phyloP scores from a whole-genome alignment of 2,329 filamentous ascomycete species.

The Chaetomiaceae sp. region DNA sequence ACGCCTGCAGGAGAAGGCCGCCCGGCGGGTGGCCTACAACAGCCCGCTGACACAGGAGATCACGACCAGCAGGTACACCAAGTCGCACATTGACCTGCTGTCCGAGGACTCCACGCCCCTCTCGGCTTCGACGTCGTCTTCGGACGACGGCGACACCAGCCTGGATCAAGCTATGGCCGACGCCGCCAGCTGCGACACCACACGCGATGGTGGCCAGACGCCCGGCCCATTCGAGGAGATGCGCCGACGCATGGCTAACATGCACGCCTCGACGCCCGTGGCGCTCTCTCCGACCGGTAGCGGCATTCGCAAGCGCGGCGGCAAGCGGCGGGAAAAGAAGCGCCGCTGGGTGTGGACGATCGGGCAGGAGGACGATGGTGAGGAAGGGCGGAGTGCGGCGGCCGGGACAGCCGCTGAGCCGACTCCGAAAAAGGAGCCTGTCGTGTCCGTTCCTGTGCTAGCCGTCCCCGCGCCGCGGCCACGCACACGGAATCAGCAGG shows the following conservation, averaged over 20 bases:
- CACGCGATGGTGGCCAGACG: constrained; percentile 55
- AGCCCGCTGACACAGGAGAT: constrained; percentile 59
- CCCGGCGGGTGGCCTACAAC: constrained; percentile 55
- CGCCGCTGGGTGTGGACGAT: constrained; percentile 63
- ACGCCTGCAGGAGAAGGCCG: constrained; percentile 48
- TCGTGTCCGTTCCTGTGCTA: constrained; percentile 20
- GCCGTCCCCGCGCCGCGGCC: constrained; percentile 20
- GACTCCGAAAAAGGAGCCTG: background rate
- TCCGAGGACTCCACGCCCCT: constrained; percentile 49
- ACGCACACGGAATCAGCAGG: constrained; percentile 16
- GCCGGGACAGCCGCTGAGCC: background rate
- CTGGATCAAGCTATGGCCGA: constrained; percentile 48
- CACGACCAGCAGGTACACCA: constrained; percentile 55
- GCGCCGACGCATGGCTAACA: constrained; percentile 49
- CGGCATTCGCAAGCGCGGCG: constrained; percentile 47
- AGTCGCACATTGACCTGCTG: constrained; percentile 58
- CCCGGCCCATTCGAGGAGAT: constrained; percentile 60
- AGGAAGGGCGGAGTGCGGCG: constrained; percentile 29
- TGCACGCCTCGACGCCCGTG: constrained; percentile 35
- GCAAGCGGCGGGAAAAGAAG: constrained; percentile 55
- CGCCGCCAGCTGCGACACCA: constrained; percentile 41
- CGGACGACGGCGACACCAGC: constrained; percentile 34
- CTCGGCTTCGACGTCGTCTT: constrained; percentile 34
- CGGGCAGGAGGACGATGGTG: constrained; percentile 43
- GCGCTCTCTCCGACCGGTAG: constrained; percentile 34